Evolutionary conservation across 129 eudicot genomes (phyloP).

Genomic region (Tanacetum coccineum): DNA sequence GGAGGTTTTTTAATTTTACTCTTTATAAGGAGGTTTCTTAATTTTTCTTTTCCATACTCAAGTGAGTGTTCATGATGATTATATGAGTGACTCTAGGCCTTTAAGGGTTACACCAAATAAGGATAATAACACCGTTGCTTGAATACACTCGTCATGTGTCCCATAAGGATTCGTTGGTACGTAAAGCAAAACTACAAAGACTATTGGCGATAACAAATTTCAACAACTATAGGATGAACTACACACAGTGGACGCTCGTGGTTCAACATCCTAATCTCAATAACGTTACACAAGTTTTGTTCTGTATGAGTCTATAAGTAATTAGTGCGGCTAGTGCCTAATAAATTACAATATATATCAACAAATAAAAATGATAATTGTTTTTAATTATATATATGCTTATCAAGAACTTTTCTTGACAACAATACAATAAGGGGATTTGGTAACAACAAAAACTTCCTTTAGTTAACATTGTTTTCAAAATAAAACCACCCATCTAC

Average conservation of each 20-base stretch:
- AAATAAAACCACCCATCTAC: too few relatives aligned
- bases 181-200: constrained; percentile 70
- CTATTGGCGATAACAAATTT: too few relatives aligned
- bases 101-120: constrained; percentile 47
- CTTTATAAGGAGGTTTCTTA: too few relatives aligned
- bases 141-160: constrained; percentile 73
- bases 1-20: too few relatives aligned
- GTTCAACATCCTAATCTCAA: constrained; percentile 79
- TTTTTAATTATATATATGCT: too few relatives aligned
- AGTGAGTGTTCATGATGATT: not conserved
- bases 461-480: too few relatives aligned
- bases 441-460: too few relatives aligned
- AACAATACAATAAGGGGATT: too few relatives aligned
- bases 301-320: constrained; percentile 63
- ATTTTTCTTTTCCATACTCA: too few relatives aligned
- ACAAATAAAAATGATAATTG: too few relatives aligned
- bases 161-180: constrained; percentile 66
- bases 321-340: constrained; percentile 43
- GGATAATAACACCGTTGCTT: constrained; percentile 48
- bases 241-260: constrained; percentile 68
- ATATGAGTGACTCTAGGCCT: constrained; percentile 57
- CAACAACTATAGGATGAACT: too few relatives aligned
- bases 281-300: constrained; percentile 73
- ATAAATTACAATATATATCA: not conserved
- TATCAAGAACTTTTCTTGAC: too few relatives aligned